Evolutionary conservation across 176 grass and related monocot genomes (phyloP).

Genomic region (Aegilops bicornis): DNA sequence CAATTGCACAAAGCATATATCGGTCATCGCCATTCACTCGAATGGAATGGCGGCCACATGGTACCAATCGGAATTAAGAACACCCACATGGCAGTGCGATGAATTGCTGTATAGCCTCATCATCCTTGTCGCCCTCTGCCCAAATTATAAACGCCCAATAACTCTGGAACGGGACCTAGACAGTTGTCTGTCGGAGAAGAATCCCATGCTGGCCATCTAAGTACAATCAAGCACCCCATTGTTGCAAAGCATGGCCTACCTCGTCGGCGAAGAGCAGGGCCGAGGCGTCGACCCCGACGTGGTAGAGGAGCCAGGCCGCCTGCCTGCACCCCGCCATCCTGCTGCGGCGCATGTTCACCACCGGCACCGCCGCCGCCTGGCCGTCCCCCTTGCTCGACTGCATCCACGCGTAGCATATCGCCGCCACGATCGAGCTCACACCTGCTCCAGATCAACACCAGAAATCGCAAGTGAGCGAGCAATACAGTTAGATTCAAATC

Average conservation of each 20-base stretch:
- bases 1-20: not conserved
- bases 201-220: not conserved
- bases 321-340: slow-evolving; percentile 59
- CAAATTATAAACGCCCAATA: slow-evolving; percentile 34
- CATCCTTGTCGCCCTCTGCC: slow-evolving; percentile 28
- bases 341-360: slow-evolving; percentile 54
- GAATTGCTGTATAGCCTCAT: slow-evolving; percentile 24
- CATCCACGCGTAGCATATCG: slow-evolving; percentile 75
- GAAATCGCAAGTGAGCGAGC: not conserved
- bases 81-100: slow-evolving; percentile 37
- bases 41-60: slow-evolving; percentile 35
- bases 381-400: slow-evolving; percentile 50
- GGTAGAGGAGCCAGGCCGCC: slow-evolving; percentile 64
- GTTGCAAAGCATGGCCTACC: slow-evolving; percentile 37
- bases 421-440: slow-evolving; percentile 55
- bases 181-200: slow-evolving; percentile 43
- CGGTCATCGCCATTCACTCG: not conserved
- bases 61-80: slow-evolving; percentile 39
- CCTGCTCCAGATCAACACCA: slow-evolving; percentile 9
- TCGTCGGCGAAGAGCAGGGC: slow-evolving; percentile 60
- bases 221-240: not conserved
- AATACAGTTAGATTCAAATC: not conserved
- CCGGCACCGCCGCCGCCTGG: slow-evolving; percentile 42
- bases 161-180: slow-evolving; percentile 39
- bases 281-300: slow-evolving; percentile 65